Evolutionary conservation across 306 rosid species (phyloP).

Genomic region (Coriaria nepalensis): DNA sequence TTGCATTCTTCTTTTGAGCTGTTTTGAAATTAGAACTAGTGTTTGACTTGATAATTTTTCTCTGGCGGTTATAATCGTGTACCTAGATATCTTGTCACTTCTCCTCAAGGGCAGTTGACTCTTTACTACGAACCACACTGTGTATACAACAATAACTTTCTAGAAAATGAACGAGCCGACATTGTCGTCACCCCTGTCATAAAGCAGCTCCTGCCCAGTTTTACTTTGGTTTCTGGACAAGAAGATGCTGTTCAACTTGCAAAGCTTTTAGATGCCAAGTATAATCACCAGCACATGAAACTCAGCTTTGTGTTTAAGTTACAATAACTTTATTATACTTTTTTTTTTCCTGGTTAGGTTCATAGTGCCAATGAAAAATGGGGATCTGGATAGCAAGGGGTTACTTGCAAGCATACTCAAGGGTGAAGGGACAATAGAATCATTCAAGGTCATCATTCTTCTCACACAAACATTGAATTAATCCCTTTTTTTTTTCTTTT

Average conservation of each 20-base stretch:
- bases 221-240: conserved; percentile 86
- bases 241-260: conserved; percentile 91
- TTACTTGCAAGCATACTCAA: conserved; percentile 50
- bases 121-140: conserved; percentile 96
- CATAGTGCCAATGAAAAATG: conserved; percentile 78
- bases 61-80: too few relatives aligned
- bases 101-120: conserved; percentile 48
- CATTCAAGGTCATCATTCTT: conserved; percentile 58
- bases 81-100: conserved; percentile 57
- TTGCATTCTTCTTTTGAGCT: too few relatives aligned
- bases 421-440: conserved; percentile 65
- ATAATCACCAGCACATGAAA: neutral
- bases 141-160: conserved; percentile 40
- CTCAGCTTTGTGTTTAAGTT: too few relatives aligned
- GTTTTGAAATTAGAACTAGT: too few relatives aligned
- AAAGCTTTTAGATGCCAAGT: conserved; percentile 75
- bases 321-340: too few relatives aligned
- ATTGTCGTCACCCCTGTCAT: conserved; percentile 83
- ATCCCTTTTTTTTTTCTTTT: neutral
- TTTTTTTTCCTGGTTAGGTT: conserved; percentile 30
- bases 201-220: conserved; percentile 72
- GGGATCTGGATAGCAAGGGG: conserved; percentile 82
- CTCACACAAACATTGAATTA: neutral
- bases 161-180: conserved; percentile 69
- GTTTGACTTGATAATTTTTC: too few relatives aligned